phyloP scores from a whole-genome alignment of 352 stramenopile species.

The Globisporangium polare region DNA sequence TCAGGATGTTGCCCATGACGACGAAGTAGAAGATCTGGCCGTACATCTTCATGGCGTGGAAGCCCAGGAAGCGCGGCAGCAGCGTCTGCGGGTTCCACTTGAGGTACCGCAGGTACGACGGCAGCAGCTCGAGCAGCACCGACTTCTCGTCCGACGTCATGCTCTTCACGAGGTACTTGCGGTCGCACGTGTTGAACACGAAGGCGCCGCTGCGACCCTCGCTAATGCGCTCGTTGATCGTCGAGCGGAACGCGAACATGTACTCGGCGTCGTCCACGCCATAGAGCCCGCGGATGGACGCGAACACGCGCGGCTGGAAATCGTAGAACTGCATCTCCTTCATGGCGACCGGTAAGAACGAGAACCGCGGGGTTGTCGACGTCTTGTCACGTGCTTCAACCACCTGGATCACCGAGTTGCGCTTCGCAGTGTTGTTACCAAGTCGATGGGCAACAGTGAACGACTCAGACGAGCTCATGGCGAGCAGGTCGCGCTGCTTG shows the following conservation, averaged over 20 bases:
- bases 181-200: constrained; percentile 88
- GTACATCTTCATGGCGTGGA: constrained; percentile 92
- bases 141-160: constrained; percentile 76
- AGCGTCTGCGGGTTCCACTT: constrained; percentile 86
- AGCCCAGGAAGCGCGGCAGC: constrained; percentile 86
- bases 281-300: constrained; percentile 60
- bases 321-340: constrained; percentile 88
- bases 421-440: constrained; percentile 15
- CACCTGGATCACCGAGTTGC: constrained; percentile 60
- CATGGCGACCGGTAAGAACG: constrained; percentile 64
- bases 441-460: constrained; percentile 12
- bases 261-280: constrained; percentile 78
- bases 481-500: constrained; percentile 45
- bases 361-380: constrained; percentile 35
- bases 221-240: constrained; percentile 87
- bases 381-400: constrained; percentile 51
- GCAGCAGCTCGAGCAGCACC: constrained; percentile 76
- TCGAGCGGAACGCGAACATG: constrained; percentile 70
- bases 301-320: constrained; percentile 81
- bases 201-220: constrained; percentile 88
- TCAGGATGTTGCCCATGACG: constrained; percentile 91
- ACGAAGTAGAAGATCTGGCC: constrained; percentile 90
- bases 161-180: constrained; percentile 90
- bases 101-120: constrained; percentile 82
- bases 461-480: constrained; percentile 45